Evolutionary conservation across 352 stramenopile species (phyloP), one percentile per base, ranked within the genome.

Genomic region (Globisporangium spiculum): DNA sequence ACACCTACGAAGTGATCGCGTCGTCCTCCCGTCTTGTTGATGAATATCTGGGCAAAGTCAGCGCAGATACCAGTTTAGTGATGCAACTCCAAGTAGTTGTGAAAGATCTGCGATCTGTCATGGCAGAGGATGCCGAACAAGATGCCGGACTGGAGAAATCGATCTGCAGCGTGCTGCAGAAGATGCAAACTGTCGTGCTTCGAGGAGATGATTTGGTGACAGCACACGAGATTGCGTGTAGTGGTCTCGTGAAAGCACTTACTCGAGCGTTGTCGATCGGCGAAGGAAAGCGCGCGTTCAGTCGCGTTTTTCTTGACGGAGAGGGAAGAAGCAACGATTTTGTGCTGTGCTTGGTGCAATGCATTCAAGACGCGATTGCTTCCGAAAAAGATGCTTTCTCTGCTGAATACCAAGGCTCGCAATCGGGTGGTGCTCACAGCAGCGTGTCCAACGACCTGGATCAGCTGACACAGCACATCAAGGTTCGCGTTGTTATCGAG

Each of bases 391-490:
- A 91, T 44, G 74, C 68, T 2, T 90, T 91, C 52, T 76, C 71
- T 3, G 61, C 83, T 26, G 76, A 81, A 58, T 46, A 27, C 0
- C 53, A 36, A 41, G 61, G 53, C 1, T 64, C 55, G 16, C 52
- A 64, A 14, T 63, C 65, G 3, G 36, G 27, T 5, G 34, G 50
- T 8, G 38, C n/a, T 44, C 53, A 57, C 18, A 65, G 44, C 56
- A 82, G 71, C 56, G 69, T 89, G 6, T 64, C 71, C 18, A 78
- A 60, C 27, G 86, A 90, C 48, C 71, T 93, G 60, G 82, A 91
- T 18, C 78, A 86, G 53, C 68, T 93, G 18, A 80, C 76, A 0
- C 83, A 92, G 69, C 86, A 93, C 44, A 81, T 93, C 56, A 93
- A 93, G 65, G 76, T 93, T 3, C 76, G 78, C 20, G 80, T 93